A percentile compares a stretch with the other conserved stretches of the same genome.
phyloP scores from a whole-genome alignment of 2,329 filamentous ascomycete genomes.

The Stagonosporopsis rhizophila region DNA sequence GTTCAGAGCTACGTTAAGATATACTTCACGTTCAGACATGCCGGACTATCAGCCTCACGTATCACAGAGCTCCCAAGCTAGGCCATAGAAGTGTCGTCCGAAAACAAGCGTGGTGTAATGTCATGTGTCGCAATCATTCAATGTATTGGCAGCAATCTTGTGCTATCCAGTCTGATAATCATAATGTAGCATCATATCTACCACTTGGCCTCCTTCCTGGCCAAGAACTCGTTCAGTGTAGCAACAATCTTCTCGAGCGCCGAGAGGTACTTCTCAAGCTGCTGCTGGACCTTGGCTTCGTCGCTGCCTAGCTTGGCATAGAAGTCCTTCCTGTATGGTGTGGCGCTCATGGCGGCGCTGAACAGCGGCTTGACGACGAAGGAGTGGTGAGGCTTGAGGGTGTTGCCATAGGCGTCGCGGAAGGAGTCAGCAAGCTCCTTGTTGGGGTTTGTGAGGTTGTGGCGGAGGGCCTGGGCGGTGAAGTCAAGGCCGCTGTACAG shows the following conservation, averaged over 20 bases:
- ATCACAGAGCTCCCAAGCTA: neutral
- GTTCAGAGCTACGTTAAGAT: neutral
- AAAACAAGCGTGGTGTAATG: neutral
- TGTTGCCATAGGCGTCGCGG: constrained; percentile 80
- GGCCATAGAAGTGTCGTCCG: neutral
- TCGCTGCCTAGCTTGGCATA: constrained; percentile 83
- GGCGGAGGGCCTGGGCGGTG: constrained; percentile 81
- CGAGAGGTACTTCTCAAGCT: constrained; percentile 75
- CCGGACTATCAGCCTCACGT: neutral
- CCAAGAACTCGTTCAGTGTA: constrained; percentile 72
- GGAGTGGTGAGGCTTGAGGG: constrained; percentile 90
- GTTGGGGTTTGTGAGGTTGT: constrained; percentile 71
- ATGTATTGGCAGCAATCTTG: neutral
- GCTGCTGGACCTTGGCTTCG: constrained; percentile 65
- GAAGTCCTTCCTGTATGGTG: constrained; percentile 92
- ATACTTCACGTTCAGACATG: neutral
- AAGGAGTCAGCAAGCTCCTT: constrained; percentile 88
- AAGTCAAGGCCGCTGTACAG: constrained; percentile 83
- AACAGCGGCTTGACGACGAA: constrained; percentile 93
- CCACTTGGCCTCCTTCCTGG: constrained; percentile 45
- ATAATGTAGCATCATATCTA: constrained; percentile 21
- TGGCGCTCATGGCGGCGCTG: constrained; percentile 89
- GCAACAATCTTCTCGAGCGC: constrained; percentile 77
- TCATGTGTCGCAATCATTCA: neutral
- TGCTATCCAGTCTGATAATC: neutral